Evolutionary conservation across 345 rosid species (phyloP).

Genomic region (Brassica juncea): DNA sequence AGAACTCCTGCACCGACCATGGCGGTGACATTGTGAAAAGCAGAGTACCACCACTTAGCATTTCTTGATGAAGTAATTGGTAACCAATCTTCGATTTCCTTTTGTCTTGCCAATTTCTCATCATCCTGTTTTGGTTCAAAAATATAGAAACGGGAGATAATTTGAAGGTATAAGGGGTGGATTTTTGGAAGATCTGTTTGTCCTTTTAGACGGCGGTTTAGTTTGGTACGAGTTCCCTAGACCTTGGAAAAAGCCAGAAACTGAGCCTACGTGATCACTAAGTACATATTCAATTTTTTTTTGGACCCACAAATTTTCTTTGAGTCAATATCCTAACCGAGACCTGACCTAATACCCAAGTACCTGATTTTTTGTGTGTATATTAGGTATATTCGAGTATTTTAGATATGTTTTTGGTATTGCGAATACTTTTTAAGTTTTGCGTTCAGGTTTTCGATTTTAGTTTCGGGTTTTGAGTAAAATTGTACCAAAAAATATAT

Average conservation of each 20-base stretch:
- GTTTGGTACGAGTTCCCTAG: conserved; percentile 22
- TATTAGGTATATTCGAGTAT: too few species aligned
- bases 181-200: conserved; percentile 1
- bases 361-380: too few species aligned
- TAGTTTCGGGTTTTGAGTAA: too few species aligned
- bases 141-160: neutral
- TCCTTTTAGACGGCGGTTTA: neutral
- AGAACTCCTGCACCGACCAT: conserved; percentile 88
- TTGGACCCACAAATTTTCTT: too few species aligned
- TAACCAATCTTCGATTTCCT: conserved; percentile 64
- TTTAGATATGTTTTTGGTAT: too few species aligned
- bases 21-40: conserved; percentile 89
- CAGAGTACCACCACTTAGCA: conserved; percentile 83
- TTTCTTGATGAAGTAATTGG: conserved; percentile 73
- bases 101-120: conserved; percentile 44
- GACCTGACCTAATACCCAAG: too few species aligned
- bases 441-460: too few species aligned
- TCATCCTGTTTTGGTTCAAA: conserved; percentile 29
- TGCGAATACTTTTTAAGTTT: too few species aligned
- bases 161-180: neutral
- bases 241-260: conserved; percentile 32
- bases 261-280: conserved; percentile 12
- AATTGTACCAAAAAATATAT: too few species aligned
- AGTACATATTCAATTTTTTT: too few species aligned
- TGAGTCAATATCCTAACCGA: too few species aligned